Conservation (phyloP, 148 eudicot genomes). For the Chenopodium suecicum region DNA sequence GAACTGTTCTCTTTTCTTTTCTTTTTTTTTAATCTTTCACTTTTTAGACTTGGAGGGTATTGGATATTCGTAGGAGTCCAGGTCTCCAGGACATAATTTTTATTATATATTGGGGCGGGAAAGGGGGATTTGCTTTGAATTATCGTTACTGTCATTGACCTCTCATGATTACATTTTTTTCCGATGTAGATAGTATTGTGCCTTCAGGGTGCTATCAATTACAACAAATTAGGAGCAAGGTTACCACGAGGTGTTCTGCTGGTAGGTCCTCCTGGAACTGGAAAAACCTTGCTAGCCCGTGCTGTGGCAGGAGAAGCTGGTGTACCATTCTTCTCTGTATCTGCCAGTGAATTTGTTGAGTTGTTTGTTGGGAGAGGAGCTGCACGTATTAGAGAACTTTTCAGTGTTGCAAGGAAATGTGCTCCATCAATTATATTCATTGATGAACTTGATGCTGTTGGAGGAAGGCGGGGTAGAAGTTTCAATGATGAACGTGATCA, state of each 20-base stretch:
- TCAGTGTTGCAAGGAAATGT: conserved; percentile 74
- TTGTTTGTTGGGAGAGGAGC: conserved; percentile 98
- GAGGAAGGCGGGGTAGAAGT: conserved; percentile 97
- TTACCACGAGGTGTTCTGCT: conserved; percentile 92
- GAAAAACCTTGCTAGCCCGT: conserved; percentile 95
- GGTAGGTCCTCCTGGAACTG: conserved; percentile 98
- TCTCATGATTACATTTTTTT: neutral
- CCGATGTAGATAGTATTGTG: conserved; percentile 66
- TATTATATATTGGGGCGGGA: too few species aligned
- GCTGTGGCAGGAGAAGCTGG: conserved; percentile 99
- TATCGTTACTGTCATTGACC: too few species aligned
- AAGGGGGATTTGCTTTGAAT: too few species aligned
- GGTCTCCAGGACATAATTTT: too few species aligned
- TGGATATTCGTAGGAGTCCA: too few species aligned
- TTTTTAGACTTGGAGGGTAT: too few species aligned
- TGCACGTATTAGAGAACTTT: conserved; percentile 97
- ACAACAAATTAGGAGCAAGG: conserved; percentile 83
- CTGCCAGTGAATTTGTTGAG: conserved; percentile 99
- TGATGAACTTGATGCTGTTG: conserved; percentile 98
- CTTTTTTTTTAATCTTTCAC: too few species aligned
- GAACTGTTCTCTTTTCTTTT: too few species aligned
- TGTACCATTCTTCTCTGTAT: conserved; percentile 91
- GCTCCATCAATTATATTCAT: conserved; percentile 93
- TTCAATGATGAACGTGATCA: conserved; percentile 98
- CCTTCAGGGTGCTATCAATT: conserved; percentile 84